Conservation (phyloP, 495 filamentous ascomycete genomes). For the Patellaria atrata region DNA sequence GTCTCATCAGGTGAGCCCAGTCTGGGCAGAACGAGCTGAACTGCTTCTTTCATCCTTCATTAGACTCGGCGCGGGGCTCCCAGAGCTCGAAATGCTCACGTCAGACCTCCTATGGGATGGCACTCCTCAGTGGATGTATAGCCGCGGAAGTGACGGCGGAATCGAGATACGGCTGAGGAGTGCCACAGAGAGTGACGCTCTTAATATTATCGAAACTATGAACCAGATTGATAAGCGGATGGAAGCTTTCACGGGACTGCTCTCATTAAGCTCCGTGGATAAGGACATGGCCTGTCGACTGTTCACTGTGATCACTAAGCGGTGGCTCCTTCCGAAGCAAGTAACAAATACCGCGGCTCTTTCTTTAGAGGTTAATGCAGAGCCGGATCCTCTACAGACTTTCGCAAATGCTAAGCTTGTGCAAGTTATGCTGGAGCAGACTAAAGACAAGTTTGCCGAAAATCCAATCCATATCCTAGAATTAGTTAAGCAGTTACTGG, state of each 20-base stretch:
- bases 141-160: conserved; percentile 20
- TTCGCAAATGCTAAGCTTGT: conserved; percentile 49
- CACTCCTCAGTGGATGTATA: conserved; percentile 34
- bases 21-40: conserved; percentile 15
- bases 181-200: conserved; percentile 13
- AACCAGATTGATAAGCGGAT: conserved; percentile 36
- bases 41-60: conserved; percentile 35
- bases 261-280: conserved; percentile 36
- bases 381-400: conserved; percentile 30
- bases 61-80: conserved; percentile 31
- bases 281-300: conserved; percentile 45
- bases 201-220: conserved; percentile 20
- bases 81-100: conserved; percentile 32
- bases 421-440: conserved; percentile 49
- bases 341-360: neutral
- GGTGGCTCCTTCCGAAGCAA: conserved; percentile 37
- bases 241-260: conserved; percentile 38
- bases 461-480: conserved; percentile 48
- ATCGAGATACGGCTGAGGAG: conserved; percentile 26
- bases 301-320: conserved; percentile 48
- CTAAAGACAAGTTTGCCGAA: conserved; percentile 52
- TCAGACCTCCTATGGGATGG: conserved; percentile 42
- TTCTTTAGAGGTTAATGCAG: conserved; percentile 17
- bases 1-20: conserved; percentile 10
- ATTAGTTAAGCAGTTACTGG: conserved; percentile 45